Evolutionary conservation across 2,329 filamentous ascomycete species (phyloP), one percentile per base, ranked within the genome.

Genomic region (Fusarium fracticaudum): DNA sequence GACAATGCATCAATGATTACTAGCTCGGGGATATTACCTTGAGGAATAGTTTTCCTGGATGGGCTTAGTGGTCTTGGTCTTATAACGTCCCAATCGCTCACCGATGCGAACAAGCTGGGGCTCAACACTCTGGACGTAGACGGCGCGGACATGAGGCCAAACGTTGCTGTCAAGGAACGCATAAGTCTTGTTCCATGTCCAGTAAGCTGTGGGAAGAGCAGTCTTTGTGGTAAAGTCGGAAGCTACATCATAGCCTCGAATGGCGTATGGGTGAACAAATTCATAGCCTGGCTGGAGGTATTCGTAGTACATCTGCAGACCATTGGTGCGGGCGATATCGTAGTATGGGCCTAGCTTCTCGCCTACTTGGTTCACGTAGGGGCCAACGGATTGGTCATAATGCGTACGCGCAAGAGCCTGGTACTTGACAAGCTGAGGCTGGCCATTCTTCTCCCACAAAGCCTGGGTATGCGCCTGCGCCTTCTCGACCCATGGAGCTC

Each of bases 31-130:
- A 37, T 37, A 66, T 63, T 48, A 77, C 76, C 69, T 69, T n/a
- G 74, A 59, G 31, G 70, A 55, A 37, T 69, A 37, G 38, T 48
- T 66, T 11, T 76, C 70, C 47, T 72, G 55, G n/a, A 67, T 37
- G 72, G 85, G 77, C 72, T 80, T 83, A 11, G 77, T 76, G 11
- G 78, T 76, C 68, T 82, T 82, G 26, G 84, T 53, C 73, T 87
- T 91, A 82, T 95, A 94, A 54, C 93, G 88, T 45, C 95, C 95
- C 17, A 99, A 88, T 51, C 95, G 91, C 84, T 98, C 93, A 18
- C 94, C 94, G 78, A 99, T 98, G 78, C 95, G 94, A 64, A 96
- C 90, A 20, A 99, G 88, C 83, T 99, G 97, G 20, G 97, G 97
- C 84, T 98, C 95, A 8, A 99, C 95, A 77, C 97, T 98, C 79